Evolutionary conservation across 2,329 filamentous ascomycete genomes (phyloP).

Genomic region (Nothomitra cinnamomea): DNA sequence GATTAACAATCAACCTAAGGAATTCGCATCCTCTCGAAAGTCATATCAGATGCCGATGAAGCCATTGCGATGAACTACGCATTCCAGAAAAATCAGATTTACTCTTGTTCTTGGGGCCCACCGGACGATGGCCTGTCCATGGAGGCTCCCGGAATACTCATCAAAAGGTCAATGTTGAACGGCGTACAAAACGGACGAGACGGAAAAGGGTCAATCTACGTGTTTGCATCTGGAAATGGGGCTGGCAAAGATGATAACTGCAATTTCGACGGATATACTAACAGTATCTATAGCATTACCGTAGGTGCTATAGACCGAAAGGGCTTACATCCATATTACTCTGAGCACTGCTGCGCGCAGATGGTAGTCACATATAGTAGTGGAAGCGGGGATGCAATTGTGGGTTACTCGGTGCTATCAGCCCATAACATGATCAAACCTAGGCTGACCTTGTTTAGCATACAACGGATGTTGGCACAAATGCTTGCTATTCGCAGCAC

Average conservation of each 20-base stretch:
- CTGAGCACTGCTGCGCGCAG: constrained; percentile 88
- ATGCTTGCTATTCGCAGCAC: constrained; percentile 65
- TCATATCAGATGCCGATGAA: constrained; percentile 85
- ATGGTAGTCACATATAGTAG: constrained; percentile 95
- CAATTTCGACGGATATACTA: constrained; percentile 98
- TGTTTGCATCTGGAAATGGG: constrained; percentile 93
- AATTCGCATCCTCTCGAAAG: constrained; percentile 78
- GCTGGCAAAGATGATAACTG: constrained; percentile 81
- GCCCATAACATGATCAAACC: not conserved
- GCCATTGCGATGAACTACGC: constrained; percentile 84
- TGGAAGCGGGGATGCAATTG: constrained; percentile 70
- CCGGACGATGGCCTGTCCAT: constrained; percentile 86
- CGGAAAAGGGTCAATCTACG: constrained; percentile 78
- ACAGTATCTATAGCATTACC: constrained; percentile 97
- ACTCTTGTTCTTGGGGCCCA: constrained; percentile 97
- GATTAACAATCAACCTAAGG: constrained; percentile 19
- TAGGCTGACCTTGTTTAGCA: constrained; percentile 31
- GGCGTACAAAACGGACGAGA: constrained; percentile 74
- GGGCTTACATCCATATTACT: constrained; percentile 86
- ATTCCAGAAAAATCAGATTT: constrained; percentile 84
- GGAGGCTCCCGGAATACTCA: constrained; percentile 82
- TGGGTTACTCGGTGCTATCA: constrained; percentile 20
- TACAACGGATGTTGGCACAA: constrained; percentile 81
- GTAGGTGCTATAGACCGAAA: constrained; percentile 82
- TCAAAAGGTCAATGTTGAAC: constrained; percentile 79